These are phyloP conservation scores for Neckera pumila DNA, from an alignment of 225 moss, liverwort and hornwort genomes.

Conservation along the genomic window DNA sequence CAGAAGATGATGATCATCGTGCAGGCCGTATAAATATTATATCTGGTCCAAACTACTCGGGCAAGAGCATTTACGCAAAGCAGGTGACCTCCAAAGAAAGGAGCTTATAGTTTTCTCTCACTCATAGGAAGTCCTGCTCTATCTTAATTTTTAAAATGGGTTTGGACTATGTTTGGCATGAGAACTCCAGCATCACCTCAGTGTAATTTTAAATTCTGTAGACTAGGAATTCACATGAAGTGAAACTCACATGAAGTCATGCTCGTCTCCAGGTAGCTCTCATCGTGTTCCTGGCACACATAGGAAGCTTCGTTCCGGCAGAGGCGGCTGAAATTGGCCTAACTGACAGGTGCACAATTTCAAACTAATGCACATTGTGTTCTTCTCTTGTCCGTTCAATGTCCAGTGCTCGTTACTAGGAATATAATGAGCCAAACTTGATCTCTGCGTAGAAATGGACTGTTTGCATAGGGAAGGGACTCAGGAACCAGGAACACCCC, in stretches of 20 bases:
- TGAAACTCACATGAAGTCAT: background rate
- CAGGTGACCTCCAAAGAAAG: constrained; percentile 39
- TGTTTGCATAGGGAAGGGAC: background rate
- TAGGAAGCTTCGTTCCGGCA: constrained; percentile 96
- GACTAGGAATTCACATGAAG: background rate
- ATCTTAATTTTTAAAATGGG: background rate
- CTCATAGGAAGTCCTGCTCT: background rate
- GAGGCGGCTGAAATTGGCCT: constrained; percentile 72
- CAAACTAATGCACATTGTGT: background rate
- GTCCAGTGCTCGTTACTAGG: background rate
- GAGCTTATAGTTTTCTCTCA: background rate
- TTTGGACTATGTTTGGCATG: background rate
- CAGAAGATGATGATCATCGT: background rate
- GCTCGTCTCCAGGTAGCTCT: constrained; percentile 60
- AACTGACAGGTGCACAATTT: constrained; percentile 62
- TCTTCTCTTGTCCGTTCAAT: background rate
- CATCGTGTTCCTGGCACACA: constrained; percentile 82
- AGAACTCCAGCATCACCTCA: background rate
- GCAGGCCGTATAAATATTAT: constrained; percentile 73
- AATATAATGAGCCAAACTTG: background rate
- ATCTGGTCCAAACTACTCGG: constrained; percentile 91
- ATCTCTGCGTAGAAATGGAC: background rate
- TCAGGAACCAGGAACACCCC: background rate
- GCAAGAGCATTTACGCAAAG: constrained; percentile 90
- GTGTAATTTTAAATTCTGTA: background rate